These are phyloP conservation scores for Aspergillus nanangensis DNA, from an alignment of 495 filamentous ascomycete genomes.

Conservation along the genomic window DNA sequence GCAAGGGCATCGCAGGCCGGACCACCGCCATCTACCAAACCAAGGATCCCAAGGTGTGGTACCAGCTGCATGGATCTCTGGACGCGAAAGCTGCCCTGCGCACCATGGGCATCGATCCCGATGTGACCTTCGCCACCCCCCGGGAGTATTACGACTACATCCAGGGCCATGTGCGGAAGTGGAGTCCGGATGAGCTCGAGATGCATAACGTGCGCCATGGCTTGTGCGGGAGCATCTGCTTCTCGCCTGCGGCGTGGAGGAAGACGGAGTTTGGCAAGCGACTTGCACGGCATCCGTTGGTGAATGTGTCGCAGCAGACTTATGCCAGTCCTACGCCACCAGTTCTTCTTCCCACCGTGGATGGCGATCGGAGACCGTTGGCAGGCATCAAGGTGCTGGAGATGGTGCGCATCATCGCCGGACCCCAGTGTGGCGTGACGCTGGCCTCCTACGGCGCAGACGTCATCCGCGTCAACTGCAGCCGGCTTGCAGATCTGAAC, in stretches of 20 bases:
- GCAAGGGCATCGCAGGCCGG: conserved; percentile 12
- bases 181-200: conserved; percentile 29
- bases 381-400: conserved; percentile 58
- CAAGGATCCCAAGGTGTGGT: conserved; percentile 22
- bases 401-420: conserved; percentile 58
- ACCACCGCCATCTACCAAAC: conserved; percentile 27
- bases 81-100: conserved; percentile 17
- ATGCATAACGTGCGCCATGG: conserved; percentile 28
- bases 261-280: conserved; percentile 26
- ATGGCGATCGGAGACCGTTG: conserved; percentile 34
- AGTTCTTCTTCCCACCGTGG: conserved; percentile 3
- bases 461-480: conserved; percentile 58
- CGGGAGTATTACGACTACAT: conserved; percentile 21
- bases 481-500: conserved; percentile 44
- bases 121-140: conserved; percentile 8
- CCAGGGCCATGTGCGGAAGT: conserved; percentile 17
- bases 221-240: conserved; percentile 31
- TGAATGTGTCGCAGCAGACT: conserved; percentile 18
- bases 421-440: conserved; percentile 46
- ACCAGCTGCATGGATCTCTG: conserved; percentile 30
- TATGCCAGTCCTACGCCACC: conserved; percentile 18
- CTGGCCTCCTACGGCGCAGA: conserved; percentile 57
- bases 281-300: conserved; percentile 17
- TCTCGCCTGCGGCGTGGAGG: conserved; percentile 24
- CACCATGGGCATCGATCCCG: conserved; percentile 21